Conservation (phyloP, 1,284 basidiomycete genomes). For the Trametes versicolor region DNA sequence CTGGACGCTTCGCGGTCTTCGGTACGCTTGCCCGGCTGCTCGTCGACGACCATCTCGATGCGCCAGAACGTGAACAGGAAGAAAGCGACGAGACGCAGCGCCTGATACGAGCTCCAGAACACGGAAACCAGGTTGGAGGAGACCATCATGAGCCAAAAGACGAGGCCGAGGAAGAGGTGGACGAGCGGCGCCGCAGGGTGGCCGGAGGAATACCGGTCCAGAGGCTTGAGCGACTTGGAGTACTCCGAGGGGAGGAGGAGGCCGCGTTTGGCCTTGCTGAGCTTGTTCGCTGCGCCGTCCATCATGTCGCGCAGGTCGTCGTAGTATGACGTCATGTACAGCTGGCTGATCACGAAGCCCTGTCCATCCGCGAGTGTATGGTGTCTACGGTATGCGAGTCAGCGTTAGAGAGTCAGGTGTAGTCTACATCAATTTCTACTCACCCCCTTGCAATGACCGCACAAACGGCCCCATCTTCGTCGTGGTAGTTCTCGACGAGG, state of each 20-base stretch:
- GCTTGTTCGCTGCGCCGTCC: constrained; percentile 27
- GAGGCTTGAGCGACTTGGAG: constrained; percentile 30
- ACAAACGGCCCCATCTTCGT: constrained; percentile 40
- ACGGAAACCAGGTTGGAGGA: constrained; percentile 32
- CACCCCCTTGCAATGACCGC: constrained; percentile 42
- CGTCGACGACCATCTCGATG: constrained; percentile 40
- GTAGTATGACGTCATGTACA: constrained; percentile 44
- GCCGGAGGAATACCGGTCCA: constrained; percentile 35
- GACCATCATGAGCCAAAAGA: constrained; percentile 38
- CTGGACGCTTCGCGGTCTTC: constrained; percentile 40
- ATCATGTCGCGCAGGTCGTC: constrained; percentile 38
- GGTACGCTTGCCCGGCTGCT: constrained; percentile 34
- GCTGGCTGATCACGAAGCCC: constrained; percentile 45
- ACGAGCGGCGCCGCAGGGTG: constrained; percentile 32
- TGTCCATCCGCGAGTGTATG: constrained; percentile 43
- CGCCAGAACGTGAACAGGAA: constrained; percentile 43
- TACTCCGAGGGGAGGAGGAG: constrained; percentile 39
- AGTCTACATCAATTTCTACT: neutral
- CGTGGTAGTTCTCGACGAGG: constrained; percentile 43
- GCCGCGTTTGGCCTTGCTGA: constrained; percentile 34
- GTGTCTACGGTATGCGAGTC: constrained; percentile 28
- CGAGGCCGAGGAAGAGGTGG: constrained; percentile 32
- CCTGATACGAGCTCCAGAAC: constrained; percentile 42
- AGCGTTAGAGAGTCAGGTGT: neutral
- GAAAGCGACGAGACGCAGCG: constrained; percentile 31